Evolutionary conservation across 1,139 yeast species (phyloP).

Genomic region (Magnusiomyces paraingens): DNA sequence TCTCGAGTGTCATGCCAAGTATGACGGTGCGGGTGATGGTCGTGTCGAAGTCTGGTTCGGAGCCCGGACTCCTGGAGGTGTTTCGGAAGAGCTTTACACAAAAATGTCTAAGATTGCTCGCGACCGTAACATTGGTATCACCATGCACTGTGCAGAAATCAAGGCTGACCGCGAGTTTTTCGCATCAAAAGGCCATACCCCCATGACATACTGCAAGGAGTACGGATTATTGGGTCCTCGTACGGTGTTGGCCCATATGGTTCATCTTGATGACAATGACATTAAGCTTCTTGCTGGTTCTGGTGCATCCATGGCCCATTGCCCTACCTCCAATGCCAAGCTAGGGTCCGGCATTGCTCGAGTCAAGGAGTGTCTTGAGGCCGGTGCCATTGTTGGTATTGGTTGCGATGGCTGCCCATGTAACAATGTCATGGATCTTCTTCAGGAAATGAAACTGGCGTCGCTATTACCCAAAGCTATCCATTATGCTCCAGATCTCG

Average conservation of each 20-base stretch:
- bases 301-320: conserved; percentile 28
- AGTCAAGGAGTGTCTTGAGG: conserved; percentile 27
- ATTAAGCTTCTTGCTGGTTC: conserved; percentile 24
- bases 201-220: conserved; percentile 25
- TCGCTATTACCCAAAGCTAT: conserved; percentile 29
- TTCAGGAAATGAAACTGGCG: conserved; percentile 29
- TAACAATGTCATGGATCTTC: conserved; percentile 26
- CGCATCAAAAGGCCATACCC: conserved; percentile 25
- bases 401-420: conserved; percentile 29
- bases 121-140: conserved; percentile 23
- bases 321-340: conserved; percentile 32
- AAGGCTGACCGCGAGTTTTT: conserved; percentile 26
- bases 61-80: conserved; percentile 21
- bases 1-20: conserved; percentile 21
- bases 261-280: conserved; percentile 28
- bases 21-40: conserved; percentile 24
- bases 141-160: conserved; percentile 28
- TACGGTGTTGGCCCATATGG: conserved; percentile 25
- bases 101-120: conserved; percentile 20
- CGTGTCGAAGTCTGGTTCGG: conserved; percentile 28
- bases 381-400: conserved; percentile 26
- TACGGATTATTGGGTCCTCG: conserved; percentile 25
- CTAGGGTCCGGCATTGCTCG: conserved; percentile 29
- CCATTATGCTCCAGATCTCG: conserved; percentile 23
- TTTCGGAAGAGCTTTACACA: conserved; percentile 15